A percentile compares a stretch with the other conserved stretches of the same genome.
Conservation (phyloP, 345 rosid species). For the Noccaea bulbosa region DNA sequence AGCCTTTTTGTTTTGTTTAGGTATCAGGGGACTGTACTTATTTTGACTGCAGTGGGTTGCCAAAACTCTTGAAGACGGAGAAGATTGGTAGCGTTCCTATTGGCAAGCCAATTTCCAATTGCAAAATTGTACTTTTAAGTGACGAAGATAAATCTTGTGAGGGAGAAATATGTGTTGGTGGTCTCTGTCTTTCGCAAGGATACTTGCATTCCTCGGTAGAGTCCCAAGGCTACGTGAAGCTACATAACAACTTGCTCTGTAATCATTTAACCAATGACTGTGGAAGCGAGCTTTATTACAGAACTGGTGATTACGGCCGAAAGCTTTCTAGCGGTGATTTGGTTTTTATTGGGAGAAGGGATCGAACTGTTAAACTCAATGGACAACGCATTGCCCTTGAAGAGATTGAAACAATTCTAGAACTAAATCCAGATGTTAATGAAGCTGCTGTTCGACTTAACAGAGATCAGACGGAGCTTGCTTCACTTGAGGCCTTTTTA, state of each 20-base stretch:
- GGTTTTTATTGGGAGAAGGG: conserved; percentile 81
- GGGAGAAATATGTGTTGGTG: conserved; percentile 83
- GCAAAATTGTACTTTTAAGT: conserved; percentile 61
- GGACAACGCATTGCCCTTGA: conserved; percentile 86
- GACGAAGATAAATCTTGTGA: conserved; percentile 49
- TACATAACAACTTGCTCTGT: conserved; percentile 52
- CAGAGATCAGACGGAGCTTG: conserved; percentile 50
- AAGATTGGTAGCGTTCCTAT: conserved; percentile 77
- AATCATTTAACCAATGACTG: conserved; percentile 48
- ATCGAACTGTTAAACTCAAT: conserved; percentile 74
- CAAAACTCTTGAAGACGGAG: conserved; percentile 66
- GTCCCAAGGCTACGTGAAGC: conserved; percentile 49
- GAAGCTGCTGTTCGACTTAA: conserved; percentile 69
- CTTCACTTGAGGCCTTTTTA: conserved; percentile 63
- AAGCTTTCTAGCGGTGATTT: conserved; percentile 72
- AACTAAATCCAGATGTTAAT: conserved; percentile 57
- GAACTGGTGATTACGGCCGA: conserved; percentile 89
- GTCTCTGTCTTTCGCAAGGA: conserved; percentile 70
- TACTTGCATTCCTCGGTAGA: conserved; percentile 50
- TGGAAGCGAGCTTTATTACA: conserved; percentile 58
- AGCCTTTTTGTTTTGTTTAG: conserved; percentile 49
- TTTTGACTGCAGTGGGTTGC: conserved; percentile 86
- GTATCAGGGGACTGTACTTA: conserved; percentile 93
- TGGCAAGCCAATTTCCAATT: conserved; percentile 81
- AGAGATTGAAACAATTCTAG: conserved; percentile 72